Evolutionary conservation across 257 asterid species (phyloP).

Genomic region (Asclepias syriaca): DNA sequence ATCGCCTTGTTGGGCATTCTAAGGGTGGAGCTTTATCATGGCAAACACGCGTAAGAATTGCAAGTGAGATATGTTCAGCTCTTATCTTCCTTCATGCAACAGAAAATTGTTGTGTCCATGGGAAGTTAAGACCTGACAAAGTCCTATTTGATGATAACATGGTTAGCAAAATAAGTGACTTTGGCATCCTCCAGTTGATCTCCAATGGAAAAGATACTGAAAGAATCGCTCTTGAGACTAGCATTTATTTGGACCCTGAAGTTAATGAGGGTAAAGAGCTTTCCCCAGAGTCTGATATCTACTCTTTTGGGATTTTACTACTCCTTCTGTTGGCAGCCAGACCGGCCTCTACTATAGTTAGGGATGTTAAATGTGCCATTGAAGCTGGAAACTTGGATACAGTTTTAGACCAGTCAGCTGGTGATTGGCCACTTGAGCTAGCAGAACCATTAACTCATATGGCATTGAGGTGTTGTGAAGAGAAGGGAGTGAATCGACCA

Average conservation of each 20-base stretch:
- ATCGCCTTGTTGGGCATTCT: constrained; percentile 42
- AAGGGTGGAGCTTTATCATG: constrained; percentile 57
- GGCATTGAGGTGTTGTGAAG: constrained; percentile 73
- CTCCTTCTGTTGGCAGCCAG: constrained; percentile 64
- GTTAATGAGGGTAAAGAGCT: constrained; percentile 32
- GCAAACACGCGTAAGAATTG: constrained; percentile 75
- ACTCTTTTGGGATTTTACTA: constrained; percentile 67
- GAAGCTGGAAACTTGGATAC: constrained; percentile 49
- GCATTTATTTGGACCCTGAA: constrained; percentile 54
- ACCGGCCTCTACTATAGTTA: constrained; percentile 45
- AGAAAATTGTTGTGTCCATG: constrained; percentile 44
- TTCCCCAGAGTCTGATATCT: constrained; percentile 70
- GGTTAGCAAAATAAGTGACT: constrained; percentile 60
- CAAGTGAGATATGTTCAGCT: constrained; percentile 58
- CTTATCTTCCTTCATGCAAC: constrained; percentile 64
- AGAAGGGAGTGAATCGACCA: constrained; percentile 44
- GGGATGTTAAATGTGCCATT: constrained; percentile 66
- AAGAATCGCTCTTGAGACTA: constrained; percentile 17
- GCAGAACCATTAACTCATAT: constrained; percentile 46
- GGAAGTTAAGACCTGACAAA: constrained; percentile 64
- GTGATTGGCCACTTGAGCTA: constrained; percentile 73
- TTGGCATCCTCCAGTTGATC: constrained; percentile 46
- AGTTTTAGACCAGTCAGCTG: constrained; percentile 67
- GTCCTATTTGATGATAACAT: constrained; percentile 62
- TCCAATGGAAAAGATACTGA: constrained; percentile 19